Evolutionary conservation across 1,139 yeast species (phyloP).

Genomic region (Saccharomyces hybrid): DNA sequence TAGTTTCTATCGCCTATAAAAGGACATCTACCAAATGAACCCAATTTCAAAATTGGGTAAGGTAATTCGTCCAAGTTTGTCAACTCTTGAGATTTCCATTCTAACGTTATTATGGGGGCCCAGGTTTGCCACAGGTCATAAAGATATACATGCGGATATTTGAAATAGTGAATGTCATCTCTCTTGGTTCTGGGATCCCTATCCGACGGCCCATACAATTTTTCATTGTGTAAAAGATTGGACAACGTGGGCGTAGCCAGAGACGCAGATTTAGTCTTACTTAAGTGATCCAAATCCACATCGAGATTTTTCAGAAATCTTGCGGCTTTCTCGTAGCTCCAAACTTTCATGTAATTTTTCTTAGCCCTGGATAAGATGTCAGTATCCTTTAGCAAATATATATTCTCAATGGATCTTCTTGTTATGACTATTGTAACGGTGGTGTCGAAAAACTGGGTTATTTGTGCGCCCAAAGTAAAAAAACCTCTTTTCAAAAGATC

Average conservation of each 20-base stretch:
- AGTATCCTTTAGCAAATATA: conserved; percentile 38
- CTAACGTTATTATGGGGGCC: conserved; percentile 77
- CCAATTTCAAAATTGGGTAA: conserved; percentile 41
- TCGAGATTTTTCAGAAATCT: conserved; percentile 68
- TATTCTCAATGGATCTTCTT: conserved; percentile 39
- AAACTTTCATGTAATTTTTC: conserved; percentile 56
- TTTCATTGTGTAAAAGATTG: conserved; percentile 72
- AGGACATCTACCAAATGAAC: conserved; percentile 66
- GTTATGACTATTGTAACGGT: conserved; percentile 79
- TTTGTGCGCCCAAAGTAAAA: conserved; percentile 49
- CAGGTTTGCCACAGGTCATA: conserved; percentile 75
- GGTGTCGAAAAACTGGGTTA: conserved; percentile 69
- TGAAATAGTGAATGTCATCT: conserved; percentile 79
- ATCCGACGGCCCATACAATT: conserved; percentile 78
- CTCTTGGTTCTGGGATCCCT: conserved; percentile 80
- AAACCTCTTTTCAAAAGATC: conserved; percentile 42
- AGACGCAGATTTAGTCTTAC: conserved; percentile 11
- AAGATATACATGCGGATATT: conserved; percentile 65
- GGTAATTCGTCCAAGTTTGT: conserved; percentile 28
- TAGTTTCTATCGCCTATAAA: conserved; percentile 46
- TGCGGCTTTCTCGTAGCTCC: conserved; percentile 82
- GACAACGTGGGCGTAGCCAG: conserved; percentile 39
- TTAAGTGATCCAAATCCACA: conserved; percentile 37
- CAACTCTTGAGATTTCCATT: conserved; percentile 49
- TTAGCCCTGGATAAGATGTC: conserved; percentile 65